Conservation (phyloP, 192 early-diverging fungal species). For the Linnemannia elongata region DNA sequence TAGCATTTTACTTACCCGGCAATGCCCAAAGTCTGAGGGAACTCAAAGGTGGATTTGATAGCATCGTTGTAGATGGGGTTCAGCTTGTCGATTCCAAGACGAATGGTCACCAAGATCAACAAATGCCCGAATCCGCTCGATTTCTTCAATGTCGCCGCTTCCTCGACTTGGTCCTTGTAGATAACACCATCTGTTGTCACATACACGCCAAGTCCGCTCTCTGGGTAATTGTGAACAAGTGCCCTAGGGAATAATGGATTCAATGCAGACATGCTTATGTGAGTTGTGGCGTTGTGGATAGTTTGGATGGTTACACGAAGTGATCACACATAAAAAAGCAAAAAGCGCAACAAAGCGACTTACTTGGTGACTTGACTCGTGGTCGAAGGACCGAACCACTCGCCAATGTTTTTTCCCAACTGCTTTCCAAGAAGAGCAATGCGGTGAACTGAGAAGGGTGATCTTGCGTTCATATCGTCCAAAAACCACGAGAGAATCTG, state of each 20-base stretch:
- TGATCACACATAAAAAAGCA: neutral
- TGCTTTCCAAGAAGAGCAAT: slow-evolving; percentile 88
- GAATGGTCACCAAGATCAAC: slow-evolving; percentile 88
- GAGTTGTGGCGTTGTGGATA: neutral
- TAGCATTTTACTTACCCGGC: slow-evolving; percentile 75
- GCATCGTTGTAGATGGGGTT: slow-evolving; percentile 88
- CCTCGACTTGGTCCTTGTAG: slow-evolving; percentile 78
- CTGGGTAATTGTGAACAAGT: slow-evolving; percentile 69
- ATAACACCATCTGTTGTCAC: slow-evolving; percentile 88
- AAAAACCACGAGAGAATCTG: slow-evolving; percentile 85
- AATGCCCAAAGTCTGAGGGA: slow-evolving; percentile 89
- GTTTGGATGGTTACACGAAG: neutral
- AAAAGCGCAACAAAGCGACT: neutral
- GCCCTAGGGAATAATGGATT: slow-evolving; percentile 57
- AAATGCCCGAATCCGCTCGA: slow-evolving; percentile 69
- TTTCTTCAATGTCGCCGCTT: slow-evolving; percentile 62
- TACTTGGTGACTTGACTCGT: slow-evolving; percentile 87
- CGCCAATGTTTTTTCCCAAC: slow-evolving; percentile 91
- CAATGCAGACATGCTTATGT: neutral
- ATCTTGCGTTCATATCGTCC: slow-evolving; percentile 77
- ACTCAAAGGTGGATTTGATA: slow-evolving; percentile 81
- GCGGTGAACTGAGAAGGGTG: slow-evolving; percentile 92
- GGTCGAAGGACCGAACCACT: slow-evolving; percentile 98
- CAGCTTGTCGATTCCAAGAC: slow-evolving; percentile 91
- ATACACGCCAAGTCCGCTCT: slow-evolving; percentile 74